phyloP scores from a whole-genome alignment of 2,329 filamentous ascomycete genomes.

The Stemphylium lycopersici region DNA sequence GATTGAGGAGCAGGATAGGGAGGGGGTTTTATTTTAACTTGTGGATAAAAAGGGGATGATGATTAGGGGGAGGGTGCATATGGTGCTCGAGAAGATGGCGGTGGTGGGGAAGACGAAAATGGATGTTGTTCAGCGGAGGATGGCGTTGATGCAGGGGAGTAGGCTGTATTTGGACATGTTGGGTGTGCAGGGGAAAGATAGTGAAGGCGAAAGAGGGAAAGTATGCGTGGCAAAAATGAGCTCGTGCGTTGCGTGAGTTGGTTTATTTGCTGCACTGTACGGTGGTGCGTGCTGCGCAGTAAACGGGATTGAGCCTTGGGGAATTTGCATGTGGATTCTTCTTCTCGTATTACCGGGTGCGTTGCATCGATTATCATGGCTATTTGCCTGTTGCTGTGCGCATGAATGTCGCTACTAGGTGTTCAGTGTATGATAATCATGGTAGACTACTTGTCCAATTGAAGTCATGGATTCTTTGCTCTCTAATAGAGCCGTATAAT shows the following conservation, averaged over 20 bases:
- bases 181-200: background rate
- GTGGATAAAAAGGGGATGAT: constrained; percentile 5
- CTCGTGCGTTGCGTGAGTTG: background rate
- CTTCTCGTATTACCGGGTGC: no score
- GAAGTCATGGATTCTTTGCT: no score
- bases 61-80: background rate
- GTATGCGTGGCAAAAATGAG: background rate
- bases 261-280: background rate
- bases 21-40: constrained; percentile 9
- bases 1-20: constrained; percentile 10
- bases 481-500: no score
- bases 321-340: no score
- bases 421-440: no score
- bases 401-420: no score
- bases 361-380: no score
- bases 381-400: no score
- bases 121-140: constrained; percentile 1
- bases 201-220: background rate
- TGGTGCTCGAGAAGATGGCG: background rate
- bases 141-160: background rate
- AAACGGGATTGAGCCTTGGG: no score
- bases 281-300: no score
- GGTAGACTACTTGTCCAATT: no score
- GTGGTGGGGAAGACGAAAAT: background rate
- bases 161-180: background rate